phyloP scores from a whole-genome alignment of 768 basidiomycete genomes.

The Pulveroboletus sp. region DNA sequence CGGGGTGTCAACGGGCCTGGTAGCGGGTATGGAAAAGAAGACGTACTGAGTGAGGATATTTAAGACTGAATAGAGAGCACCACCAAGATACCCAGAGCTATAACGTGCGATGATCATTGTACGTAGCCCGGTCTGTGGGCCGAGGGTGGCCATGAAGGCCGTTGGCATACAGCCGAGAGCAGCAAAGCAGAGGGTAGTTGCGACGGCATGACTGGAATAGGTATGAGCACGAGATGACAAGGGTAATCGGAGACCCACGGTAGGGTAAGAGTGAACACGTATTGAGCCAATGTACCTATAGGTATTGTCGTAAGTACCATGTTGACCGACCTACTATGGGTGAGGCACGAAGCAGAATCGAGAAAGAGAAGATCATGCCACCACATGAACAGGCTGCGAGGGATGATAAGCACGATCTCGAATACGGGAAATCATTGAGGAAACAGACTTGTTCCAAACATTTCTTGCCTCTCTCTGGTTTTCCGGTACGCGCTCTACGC shows the following conservation, averaged over 20 bases:
- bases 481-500: slow-evolving; percentile 54
- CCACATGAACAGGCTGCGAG: slow-evolving; percentile 42
- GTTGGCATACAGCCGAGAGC: slow-evolving; percentile 39
- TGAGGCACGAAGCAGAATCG: background rate
- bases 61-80: slow-evolving; percentile 45
- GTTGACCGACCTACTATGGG: slow-evolving; percentile 40
- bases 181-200: slow-evolving; percentile 42
- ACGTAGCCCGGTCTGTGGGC: slow-evolving; percentile 49
- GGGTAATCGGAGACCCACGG: slow-evolving; percentile 26
- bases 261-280: slow-evolving; percentile 45
- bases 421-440: background rate
- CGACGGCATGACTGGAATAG: slow-evolving; percentile 37
- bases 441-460: slow-evolving; percentile 40
- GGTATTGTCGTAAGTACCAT: slow-evolving; percentile 46
- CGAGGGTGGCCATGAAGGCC: slow-evolving; percentile 51
- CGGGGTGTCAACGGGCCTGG: background rate
- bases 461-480: slow-evolving; percentile 41
- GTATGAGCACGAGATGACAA: background rate
- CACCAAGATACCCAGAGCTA: slow-evolving; percentile 46
- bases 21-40: background rate
- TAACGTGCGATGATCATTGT: slow-evolving; percentile 52
- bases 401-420: background rate
- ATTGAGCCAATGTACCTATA: slow-evolving; percentile 48
- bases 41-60: slow-evolving; percentile 49
- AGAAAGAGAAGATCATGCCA: slow-evolving; percentile 26